These are phyloP conservation scores for Leccinum pachyderme DNA, from an alignment of 1,284 basidiomycete species.

Conservation along the genomic window DNA sequence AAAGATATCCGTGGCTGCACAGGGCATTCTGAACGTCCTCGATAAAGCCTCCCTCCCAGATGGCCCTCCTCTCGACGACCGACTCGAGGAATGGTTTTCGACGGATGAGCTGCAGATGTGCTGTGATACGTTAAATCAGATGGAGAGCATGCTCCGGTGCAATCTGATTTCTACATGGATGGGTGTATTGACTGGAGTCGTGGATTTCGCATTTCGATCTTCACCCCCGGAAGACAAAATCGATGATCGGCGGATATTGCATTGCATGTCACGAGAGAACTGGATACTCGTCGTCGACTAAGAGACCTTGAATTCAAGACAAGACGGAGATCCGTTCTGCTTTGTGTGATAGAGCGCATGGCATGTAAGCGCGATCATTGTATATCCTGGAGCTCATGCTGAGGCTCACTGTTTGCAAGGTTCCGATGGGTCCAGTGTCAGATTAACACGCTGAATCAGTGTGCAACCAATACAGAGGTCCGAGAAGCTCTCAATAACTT, in stretches of 20 bases:
- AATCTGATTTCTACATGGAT: not conserved
- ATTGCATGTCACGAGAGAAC: conserved; percentile 12
- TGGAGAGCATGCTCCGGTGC: conserved; percentile 6
- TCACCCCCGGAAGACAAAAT: conserved; percentile 5
- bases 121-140: conserved; percentile 5
- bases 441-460: conserved; percentile 6
- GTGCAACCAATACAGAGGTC: conserved; percentile 6
- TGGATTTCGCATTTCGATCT: not conserved
- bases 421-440: conserved; percentile 16
- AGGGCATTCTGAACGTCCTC: conserved; percentile 3
- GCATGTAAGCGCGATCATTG: not conserved
- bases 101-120: conserved; percentile 1
- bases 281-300: conserved; percentile 10
- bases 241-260: conserved; percentile 6
- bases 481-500: conserved; percentile 7
- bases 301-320: not conserved
- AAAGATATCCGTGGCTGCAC: conserved; percentile 1
- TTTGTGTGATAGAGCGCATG: conserved; percentile 7
- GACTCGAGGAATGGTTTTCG: conserved; percentile 10
- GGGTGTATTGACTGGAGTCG: not conserved
- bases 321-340: conserved; percentile 6
- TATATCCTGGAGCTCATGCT: not conserved
- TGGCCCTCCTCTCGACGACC: conserved; percentile 6
- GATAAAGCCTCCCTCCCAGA: not conserved
- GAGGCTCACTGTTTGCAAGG: conserved; percentile 1